phyloP scores from a whole-genome alignment of 2,329 filamentous ascomycete genomes.

The Periconia sp. region DNA sequence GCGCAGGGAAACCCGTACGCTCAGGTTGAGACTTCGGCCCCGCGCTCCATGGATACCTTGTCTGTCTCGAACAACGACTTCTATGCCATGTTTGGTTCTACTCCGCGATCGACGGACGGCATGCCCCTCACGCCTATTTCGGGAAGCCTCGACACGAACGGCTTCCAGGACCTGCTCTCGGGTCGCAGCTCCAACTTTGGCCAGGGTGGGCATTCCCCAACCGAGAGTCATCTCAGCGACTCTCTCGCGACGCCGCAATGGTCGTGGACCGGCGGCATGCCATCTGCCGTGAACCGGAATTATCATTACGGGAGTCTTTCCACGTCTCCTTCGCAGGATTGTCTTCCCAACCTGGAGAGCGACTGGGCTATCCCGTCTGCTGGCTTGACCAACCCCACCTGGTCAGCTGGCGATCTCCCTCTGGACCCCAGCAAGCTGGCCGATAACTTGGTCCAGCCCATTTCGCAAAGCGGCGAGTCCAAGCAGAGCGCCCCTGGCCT shows the following conservation, averaged over 20 bases:
- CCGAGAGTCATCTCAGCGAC: constrained; percentile 40
- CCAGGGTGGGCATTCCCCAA: constrained; percentile 41
- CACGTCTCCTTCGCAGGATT: constrained; percentile 47
- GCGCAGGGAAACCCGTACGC: constrained; percentile 29
- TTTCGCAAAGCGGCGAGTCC: constrained; percentile 50
- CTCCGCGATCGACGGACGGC: constrained; percentile 33
- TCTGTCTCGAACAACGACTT: constrained; percentile 46
- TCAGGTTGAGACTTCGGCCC: constrained; percentile 26
- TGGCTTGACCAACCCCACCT: constrained; percentile 43
- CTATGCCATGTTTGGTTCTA: constrained; percentile 43
- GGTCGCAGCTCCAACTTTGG: constrained; percentile 27
- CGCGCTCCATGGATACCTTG: constrained; percentile 42
- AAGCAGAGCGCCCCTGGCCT: constrained; percentile 48
- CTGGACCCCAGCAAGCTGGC: constrained; percentile 46
- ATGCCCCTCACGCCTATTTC: constrained; percentile 33
- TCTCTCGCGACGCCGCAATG: constrained; percentile 38
- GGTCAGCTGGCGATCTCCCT: constrained; percentile 49
- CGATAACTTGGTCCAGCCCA: constrained; percentile 42
- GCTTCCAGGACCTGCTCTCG: constrained; percentile 36
- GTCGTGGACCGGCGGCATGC: constrained; percentile 38
- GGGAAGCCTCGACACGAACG: constrained; percentile 35
- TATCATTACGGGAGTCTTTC: constrained; percentile 44
- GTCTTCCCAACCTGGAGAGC: constrained; percentile 39
- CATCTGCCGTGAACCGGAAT: constrained; percentile 33
- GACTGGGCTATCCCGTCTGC: constrained; percentile 44